These are phyloP conservation scores for Pythium sp. DNA, from an alignment of 352 stramenopile species.

Conservation along the genomic window DNA sequence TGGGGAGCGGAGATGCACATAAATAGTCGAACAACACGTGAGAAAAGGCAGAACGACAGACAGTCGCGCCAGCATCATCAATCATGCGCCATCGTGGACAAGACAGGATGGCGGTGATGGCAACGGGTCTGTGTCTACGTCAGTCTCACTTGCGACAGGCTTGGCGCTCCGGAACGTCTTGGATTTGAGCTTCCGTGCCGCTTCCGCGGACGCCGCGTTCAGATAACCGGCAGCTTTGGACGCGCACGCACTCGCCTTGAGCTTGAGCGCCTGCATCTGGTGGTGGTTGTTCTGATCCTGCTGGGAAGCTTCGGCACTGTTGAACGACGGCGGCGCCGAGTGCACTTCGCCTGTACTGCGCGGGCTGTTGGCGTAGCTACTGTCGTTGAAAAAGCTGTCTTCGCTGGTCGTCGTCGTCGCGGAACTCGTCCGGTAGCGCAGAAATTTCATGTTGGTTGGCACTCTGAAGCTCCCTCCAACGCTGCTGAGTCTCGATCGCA, in stretches of 20 bases:
- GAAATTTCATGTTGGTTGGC: conserved; percentile 29
- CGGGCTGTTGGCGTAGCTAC: conserved; percentile 21
- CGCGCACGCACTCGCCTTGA: conserved; percentile 33
- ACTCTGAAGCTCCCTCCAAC: conserved; percentile 26
- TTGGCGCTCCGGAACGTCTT: conserved; percentile 20
- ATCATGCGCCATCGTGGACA: neutral
- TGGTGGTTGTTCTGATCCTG: conserved; percentile 27
- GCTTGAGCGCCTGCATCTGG: conserved; percentile 34
- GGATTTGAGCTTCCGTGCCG: conserved; percentile 50
- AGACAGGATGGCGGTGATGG: neutral
- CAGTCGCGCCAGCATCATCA: neutral
- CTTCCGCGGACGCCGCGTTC: conserved; percentile 50
- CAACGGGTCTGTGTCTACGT: conserved; percentile 23
- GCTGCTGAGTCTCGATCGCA: conserved; percentile 22
- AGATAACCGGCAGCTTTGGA: conserved; percentile 44
- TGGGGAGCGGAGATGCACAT: neutral
- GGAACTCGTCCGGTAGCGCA: conserved; percentile 50
- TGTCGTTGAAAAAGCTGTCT: conserved; percentile 20
- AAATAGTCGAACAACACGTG: neutral
- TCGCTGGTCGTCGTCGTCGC: conserved; percentile 49
- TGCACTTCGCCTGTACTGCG: conserved; percentile 12
- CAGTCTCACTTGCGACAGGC: conserved; percentile 29
- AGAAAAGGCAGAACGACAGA: neutral
- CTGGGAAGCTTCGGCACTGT: conserved; percentile 16
- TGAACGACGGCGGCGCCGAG: conserved; percentile 16